A percentile compares a stretch with the other conserved stretches of the same genome.
Conservation (phyloP, 2,329 filamentous ascomycete species). For the Myriosclerotinia curreyana region DNA sequence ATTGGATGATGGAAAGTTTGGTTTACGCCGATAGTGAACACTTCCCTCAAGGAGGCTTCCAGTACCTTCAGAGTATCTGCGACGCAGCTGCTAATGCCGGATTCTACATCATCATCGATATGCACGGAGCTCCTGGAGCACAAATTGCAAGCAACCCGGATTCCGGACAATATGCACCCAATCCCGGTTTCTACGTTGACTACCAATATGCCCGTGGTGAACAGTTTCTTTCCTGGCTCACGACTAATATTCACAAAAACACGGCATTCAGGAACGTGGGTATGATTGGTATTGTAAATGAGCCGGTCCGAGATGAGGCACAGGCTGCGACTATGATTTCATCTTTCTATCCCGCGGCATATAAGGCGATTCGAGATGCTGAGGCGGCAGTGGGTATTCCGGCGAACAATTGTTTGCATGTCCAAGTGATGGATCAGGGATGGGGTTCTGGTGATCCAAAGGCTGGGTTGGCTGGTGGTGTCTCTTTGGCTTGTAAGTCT, state of each 20-base stretch:
- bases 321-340: constrained; percentile 41
- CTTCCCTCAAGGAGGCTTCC: constrained; percentile 47
- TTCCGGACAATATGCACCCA: constrained; percentile 37
- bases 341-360: constrained; percentile 50
- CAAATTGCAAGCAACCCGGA: constrained; percentile 45
- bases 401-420: constrained; percentile 48
- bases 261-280: constrained; percentile 54
- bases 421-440: constrained; percentile 51
- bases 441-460: constrained; percentile 58
- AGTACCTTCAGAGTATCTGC: constrained; percentile 46
- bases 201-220: constrained; percentile 54
- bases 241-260: constrained; percentile 48
- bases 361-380: constrained; percentile 48
- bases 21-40: constrained; percentile 45
- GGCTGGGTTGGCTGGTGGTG: constrained; percentile 44
- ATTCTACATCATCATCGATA: constrained; percentile 50
- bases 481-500: constrained; percentile 45
- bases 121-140: constrained; percentile 49
- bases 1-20: constrained; percentile 49
- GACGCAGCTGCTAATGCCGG: constrained; percentile 45
- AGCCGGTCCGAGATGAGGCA: constrained; percentile 44
- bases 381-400: constrained; percentile 47
- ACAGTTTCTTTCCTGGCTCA: constrained; percentile 55
- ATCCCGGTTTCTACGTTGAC: constrained; percentile 53
- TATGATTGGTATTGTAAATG: constrained; percentile 58